Evolutionary conservation across 2,329 filamentous ascomycete species (phyloP).

Genomic region (Colletotrichum zoysiae): DNA sequence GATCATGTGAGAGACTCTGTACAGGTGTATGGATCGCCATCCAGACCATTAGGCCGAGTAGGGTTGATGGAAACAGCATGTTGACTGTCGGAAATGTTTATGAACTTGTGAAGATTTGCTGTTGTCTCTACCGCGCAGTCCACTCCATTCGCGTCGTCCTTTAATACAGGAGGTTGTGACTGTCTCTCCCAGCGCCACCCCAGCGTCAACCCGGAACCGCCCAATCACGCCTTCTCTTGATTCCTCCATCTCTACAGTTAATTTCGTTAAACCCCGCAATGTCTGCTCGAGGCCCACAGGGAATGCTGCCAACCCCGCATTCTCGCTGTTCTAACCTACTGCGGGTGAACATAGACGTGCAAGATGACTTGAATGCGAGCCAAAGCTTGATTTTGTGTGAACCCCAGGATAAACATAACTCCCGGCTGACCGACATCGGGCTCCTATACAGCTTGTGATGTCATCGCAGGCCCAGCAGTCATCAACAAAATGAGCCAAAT

Average conservation of each 20-base stretch:
- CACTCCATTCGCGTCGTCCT: background rate
- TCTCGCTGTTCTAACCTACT: background rate
- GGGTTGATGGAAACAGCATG: constrained; percentile 15
- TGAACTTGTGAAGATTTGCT: background rate
- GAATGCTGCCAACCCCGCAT: background rate
- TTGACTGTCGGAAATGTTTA: background rate
- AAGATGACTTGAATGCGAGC: too few relatives aligned
- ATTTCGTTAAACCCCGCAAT: too few relatives aligned
- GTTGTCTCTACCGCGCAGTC: background rate
- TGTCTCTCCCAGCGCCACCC: background rate
- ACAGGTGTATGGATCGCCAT: background rate
- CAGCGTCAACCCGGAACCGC: background rate
- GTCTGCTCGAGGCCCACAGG: background rate
- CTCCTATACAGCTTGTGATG: too few relatives aligned
- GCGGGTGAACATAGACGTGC: too few relatives aligned
- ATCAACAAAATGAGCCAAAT: too few relatives aligned
- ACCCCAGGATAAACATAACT: background rate
- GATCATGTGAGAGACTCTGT: background rate
- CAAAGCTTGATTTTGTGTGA: too few relatives aligned
- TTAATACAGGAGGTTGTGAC: background rate
- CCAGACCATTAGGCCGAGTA: background rate
- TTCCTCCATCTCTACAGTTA: background rate
- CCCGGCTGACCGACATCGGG: too few relatives aligned
- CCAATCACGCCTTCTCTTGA: background rate
- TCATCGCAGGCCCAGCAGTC: too few relatives aligned